Conservation (phyloP, 805 yeast species). For the Wickerhamomyces xylosicus region DNA sequence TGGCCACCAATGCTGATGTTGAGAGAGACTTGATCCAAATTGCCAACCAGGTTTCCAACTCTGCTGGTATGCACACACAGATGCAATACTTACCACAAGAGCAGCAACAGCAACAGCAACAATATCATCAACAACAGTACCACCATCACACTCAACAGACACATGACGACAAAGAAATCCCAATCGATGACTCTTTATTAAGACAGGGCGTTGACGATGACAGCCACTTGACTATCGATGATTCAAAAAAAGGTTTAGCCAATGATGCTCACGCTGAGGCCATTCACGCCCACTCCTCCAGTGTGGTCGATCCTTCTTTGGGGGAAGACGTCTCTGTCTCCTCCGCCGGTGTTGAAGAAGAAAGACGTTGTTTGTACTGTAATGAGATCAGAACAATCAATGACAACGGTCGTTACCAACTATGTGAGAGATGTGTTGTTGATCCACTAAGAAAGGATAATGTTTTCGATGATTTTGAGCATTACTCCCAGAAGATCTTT, state of each 20-base stretch:
- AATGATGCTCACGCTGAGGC: background rate
- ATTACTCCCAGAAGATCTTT: conserved; percentile 11
- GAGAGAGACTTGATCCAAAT: conserved; percentile 1
- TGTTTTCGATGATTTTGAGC: conserved; percentile 14
- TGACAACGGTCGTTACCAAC: conserved; percentile 19
- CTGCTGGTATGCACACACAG: background rate
- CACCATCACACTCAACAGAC: background rate
- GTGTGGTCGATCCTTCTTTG: background rate
- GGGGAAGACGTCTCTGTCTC: background rate
- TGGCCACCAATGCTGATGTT: conserved; percentile 4
- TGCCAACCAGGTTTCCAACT: conserved; percentile 1
- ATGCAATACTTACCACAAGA: conserved; percentile 1
- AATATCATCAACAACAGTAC: conserved; percentile 1
- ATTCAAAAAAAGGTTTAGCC: background rate
- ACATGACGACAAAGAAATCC: conserved; percentile 10
- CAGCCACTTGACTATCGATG: background rate
- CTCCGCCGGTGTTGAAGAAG: background rate
- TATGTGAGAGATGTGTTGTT: conserved; percentile 18
- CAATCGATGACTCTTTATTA: conserved; percentile 12
- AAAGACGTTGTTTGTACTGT: conserved; percentile 14
- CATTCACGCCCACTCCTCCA: background rate
- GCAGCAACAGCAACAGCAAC: conserved; percentile 7
- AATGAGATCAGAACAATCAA: conserved; percentile 14
- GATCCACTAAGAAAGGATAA: conserved; percentile 16
- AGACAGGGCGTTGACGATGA: conserved; percentile 6